Percentiles rank a stretch among this genome's conserved stretches.
Conservation (phyloP, 768 basidiomycete genomes). For the Amanita inopinata region DNA sequence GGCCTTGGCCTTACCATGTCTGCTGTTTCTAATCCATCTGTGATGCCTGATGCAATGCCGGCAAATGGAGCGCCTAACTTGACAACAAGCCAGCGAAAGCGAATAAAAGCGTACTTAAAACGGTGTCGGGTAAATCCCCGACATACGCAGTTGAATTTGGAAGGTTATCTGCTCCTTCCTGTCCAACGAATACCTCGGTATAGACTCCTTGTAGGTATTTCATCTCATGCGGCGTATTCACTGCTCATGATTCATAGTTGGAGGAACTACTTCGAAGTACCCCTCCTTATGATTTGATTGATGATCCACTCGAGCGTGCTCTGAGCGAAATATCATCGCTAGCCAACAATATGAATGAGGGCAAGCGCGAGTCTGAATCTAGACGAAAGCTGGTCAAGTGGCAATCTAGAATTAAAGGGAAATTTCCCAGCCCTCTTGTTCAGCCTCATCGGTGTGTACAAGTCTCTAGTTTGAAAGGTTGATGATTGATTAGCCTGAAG, state of each 20-base stretch:
- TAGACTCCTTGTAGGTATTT: conserved; percentile 68
- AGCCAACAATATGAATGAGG: conserved; percentile 96
- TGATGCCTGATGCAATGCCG: conserved; percentile 29
- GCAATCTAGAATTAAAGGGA: conserved; percentile 83
- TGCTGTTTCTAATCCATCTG: conserved; percentile 35
- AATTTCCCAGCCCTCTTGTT: conserved; percentile 94
- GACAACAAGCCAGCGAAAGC: conserved; percentile 74
- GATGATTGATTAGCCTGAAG: conserved; percentile 27
- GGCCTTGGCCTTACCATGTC: conserved; percentile 52
- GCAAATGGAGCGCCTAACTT: conserved; percentile 43
- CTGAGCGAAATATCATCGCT: conserved; percentile 79
- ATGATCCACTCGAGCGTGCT: conserved; percentile 80
- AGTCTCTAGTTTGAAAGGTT: background rate
- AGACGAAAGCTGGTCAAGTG: conserved; percentile 84
- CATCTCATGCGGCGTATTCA: conserved; percentile 4
- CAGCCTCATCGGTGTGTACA: conserved; percentile 83
- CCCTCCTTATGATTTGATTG: conserved; percentile 67
- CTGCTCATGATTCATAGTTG: conserved; percentile 34
- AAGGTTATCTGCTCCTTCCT: conserved; percentile 89
- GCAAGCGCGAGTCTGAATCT: conserved; percentile 92
- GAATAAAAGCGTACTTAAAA: conserved; percentile 84
- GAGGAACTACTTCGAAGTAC: conserved; percentile 82
- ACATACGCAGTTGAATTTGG: conserved; percentile 89
- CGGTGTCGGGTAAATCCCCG: conserved; percentile 81
- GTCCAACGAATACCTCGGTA: conserved; percentile 98